Base-by-base conservation (phyloP, 164 flowering plant genomes). In the Paratinospora sagittata region DNA sequence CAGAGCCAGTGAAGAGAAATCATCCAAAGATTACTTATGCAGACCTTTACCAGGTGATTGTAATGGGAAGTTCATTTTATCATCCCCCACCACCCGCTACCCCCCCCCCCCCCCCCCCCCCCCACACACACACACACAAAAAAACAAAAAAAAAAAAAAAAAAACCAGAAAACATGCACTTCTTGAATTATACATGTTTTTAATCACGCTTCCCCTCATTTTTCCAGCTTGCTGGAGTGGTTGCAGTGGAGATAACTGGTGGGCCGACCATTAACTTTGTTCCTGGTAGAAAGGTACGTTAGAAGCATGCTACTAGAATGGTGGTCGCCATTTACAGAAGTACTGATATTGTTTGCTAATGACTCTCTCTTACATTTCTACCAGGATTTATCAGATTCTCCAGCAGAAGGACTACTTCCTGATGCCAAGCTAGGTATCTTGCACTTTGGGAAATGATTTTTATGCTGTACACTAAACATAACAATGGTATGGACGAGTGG, bases 171-270 rank as follows among this genome's bases (percentile, higher is more conserved):
- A 43, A 43, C 1, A 17, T 33, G 14, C 34, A 26, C 33, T 17
- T n/a, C 0, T 70, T 26, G 12, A 34, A 8, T 33, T 37, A 23
- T 70, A 39, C 14, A 14, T 0, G 2, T 30, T 12, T 33, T 62
- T 16, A 17, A 33, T 52, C 14, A 47, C 16, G 12, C 23, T 24
- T 36, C 39, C 14, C 6, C 21, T 12, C 17, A 67, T 58, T 37
- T n/a, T 75, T 74, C 70, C 81, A 95, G 97, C 98, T 95, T 81
- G 97, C 97, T 55, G 98, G 98, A 64, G 91, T 90, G 73, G 97
- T 95, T 77, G 98, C 98, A 5, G 98, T 95, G 63, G 97, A 95
- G 83, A 84, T 95, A 47, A 90, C 97, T 72, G 98, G 97, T 68
- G 98, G 97, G 63, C 98, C 97, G 24, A 84, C 94, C 12, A 77